These are phyloP conservation scores for Trypanosoma boissoni DNA, from an alignment of 208 protist species.

Conservation along the genomic window DNA sequence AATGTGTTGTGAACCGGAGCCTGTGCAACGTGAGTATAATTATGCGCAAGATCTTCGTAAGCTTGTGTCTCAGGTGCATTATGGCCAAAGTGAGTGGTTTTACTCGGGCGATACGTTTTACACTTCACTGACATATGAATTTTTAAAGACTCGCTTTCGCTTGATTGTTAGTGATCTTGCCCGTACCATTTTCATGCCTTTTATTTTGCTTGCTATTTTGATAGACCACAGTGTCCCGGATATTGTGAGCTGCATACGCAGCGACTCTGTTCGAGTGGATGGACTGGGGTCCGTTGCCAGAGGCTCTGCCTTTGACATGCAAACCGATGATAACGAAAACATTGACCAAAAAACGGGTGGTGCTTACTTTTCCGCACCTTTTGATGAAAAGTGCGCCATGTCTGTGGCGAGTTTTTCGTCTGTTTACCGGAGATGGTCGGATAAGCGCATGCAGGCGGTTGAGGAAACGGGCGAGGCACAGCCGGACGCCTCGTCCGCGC, in stretches of 20 bases:
- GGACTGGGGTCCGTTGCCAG: constrained; percentile 69
- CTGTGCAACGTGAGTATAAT: constrained; percentile 68
- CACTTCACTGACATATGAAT: constrained; percentile 44
- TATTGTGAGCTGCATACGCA: constrained; percentile 41
- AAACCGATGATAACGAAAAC: not conserved
- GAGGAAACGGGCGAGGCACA: not conserved
- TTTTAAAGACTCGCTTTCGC: constrained; percentile 47
- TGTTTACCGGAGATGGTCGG: constrained; percentile 15
- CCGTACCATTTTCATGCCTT: constrained; percentile 44
- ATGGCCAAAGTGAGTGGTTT: constrained; percentile 50
- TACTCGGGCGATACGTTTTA: constrained; percentile 60
- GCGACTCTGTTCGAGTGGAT: constrained; percentile 56
- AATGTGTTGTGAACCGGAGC: constrained; percentile 34
- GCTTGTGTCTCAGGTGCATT: constrained; percentile 52
- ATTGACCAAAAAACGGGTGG: not conserved
- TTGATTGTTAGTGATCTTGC: constrained; percentile 42
- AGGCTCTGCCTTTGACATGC: constrained; percentile 33
- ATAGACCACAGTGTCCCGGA: constrained; percentile 52
- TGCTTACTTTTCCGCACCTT: not conserved
- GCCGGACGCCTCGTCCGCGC: not conserved
- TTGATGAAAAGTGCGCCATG: constrained; percentile 19
- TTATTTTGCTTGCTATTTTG: constrained; percentile 52
- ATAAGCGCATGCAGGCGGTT: constrained; percentile 2
- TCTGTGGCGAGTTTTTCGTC: constrained; percentile 29
- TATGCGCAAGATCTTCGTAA: constrained; percentile 48